Evolutionary conservation across 2,329 filamentous ascomycete species (phyloP).

Genomic region (Penicillium sp.): DNA sequence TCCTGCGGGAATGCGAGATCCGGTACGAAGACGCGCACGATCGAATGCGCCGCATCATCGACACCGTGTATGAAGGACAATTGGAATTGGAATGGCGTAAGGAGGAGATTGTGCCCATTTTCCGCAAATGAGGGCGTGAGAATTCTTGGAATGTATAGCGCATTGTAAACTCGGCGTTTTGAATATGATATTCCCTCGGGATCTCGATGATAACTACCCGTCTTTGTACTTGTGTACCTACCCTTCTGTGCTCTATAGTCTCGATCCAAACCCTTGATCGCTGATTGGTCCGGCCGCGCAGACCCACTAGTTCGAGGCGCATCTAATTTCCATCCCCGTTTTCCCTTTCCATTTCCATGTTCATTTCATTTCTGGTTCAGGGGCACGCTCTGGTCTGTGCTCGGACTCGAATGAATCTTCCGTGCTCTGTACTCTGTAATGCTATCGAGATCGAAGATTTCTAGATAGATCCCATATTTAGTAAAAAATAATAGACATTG

Average conservation of each 20-base stretch:
- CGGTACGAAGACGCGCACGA: conserved; percentile 53
- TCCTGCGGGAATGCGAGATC: conserved; percentile 55
- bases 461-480: no score
- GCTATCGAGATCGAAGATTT: background rate
- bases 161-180: no score
- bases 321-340: no score
- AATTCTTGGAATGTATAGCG: background rate
- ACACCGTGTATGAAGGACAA: conserved; percentile 42
- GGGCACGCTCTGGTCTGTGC: conserved; percentile 19
- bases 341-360: no score
- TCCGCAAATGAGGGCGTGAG: conserved; percentile 32
- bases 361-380: conserved; percentile 10
- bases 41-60: conserved; percentile 42
- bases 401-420: conserved; percentile 5
- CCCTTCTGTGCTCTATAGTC: no score
- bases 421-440: conserved; percentile 5
- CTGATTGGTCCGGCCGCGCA: conserved; percentile 9
- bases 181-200: conserved; percentile 1
- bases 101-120: conserved; percentile 42
- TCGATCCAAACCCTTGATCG: no score
- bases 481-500: no score
- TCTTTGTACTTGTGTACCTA: no score
- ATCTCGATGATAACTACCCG: no score
- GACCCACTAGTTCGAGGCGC: conserved; percentile 17
- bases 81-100: conserved; percentile 46